Evolutionary conservation across 371 early-diverging fungal genomes (phyloP), one percentile per base, ranked within the genome.

Genomic region (Rhizopus microsporus): DNA sequence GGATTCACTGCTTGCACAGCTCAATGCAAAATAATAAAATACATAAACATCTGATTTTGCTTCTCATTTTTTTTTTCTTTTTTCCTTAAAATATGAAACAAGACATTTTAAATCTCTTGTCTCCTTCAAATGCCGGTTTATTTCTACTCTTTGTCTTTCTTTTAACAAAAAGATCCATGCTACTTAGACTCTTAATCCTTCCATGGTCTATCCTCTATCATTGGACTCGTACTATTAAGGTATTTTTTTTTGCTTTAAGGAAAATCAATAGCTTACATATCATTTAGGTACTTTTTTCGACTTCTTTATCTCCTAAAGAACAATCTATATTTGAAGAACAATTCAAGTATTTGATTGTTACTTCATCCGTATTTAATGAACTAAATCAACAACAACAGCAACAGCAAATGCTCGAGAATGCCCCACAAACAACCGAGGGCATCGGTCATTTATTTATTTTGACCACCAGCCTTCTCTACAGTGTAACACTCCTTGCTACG

Each of bases 291-390:
- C 47, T 64, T 4, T 62, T 77, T 23, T 65, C 72, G 7, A 54
- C 70, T 4, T 71, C 70, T 23, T 44, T 83, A 7, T 73, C 85
- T 1, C 59, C 74, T n/a, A 61, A 68, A 10, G 85, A 85, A 56
- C 83, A 85, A 65, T 69, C 72, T 31, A 80, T 73, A 35, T 87
- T 87, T 68, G 86, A 85, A 58, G 87, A 87, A 37, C 79, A 82
- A 15, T 85, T 87, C 68, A 85, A 83, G 52, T 85, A 85, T 59
- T 57, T 85, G 29, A 79, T 87, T 46, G 84, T 81, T 30, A 84
- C 87, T 3, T 87, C 87, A 0, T 82, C 86, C 8, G 68, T 87
- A 38, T 70, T 87, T 32, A 85, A 79, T 59, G 79, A 82, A 48
- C 59, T 59, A 10, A 69, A 51, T 17, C 53, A 54, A 12, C 60